Evolutionary conservation across 2,329 filamentous ascomycete species (phyloP), one percentile per base, ranked within the genome.

Genomic region (Xylogone sp.): DNA sequence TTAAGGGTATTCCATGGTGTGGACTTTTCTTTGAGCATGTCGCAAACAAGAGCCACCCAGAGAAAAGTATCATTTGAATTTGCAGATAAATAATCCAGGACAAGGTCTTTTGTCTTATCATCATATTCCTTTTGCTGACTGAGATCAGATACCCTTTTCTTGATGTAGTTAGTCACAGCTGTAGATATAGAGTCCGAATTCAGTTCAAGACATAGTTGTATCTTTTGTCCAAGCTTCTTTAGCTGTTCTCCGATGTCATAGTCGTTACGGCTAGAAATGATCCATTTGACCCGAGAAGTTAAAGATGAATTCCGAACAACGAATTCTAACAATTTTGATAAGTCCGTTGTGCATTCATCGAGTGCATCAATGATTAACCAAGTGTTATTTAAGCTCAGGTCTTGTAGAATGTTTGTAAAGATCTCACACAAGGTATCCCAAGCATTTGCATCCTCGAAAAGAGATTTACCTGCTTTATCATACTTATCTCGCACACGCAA

Each of bases 311-410:
- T 54, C 27, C 62, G 47, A 13, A 57, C 48, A 45, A 75, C 65
- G 10, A 74, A 53, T 0, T 66, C 45, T 13, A 77, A 59, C 2
- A 77, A 68, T 39, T 64, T 43, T 1, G 44, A 4, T 19, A 58
- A 52, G 34, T 57, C 66, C 7, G 39, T 43, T 16, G 45, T 52
- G 53, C 72, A 76, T 57, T 78, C 74, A 51, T 79, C 74, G 1
- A 78, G 69, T 1, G 73, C 75, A 59, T 78, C 73, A 43, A 79
- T 59, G 12, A 77, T 53, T 3, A 79, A 48, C 53, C 65, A 65
- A 0, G 61, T 63, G 0, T 12, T 53, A 1, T 59, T 16, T 2
- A 71, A 48, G 6, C 12, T 59, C 2, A 54, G 50, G 42, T 76
- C 70, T 13, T 64, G 16, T 1, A 79, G 51, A 12, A 79, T 72